These are phyloP conservation scores for Symmetrospora coprosmae DNA, from an alignment of 768 basidiomycete genomes.

Conservation along the genomic window DNA sequence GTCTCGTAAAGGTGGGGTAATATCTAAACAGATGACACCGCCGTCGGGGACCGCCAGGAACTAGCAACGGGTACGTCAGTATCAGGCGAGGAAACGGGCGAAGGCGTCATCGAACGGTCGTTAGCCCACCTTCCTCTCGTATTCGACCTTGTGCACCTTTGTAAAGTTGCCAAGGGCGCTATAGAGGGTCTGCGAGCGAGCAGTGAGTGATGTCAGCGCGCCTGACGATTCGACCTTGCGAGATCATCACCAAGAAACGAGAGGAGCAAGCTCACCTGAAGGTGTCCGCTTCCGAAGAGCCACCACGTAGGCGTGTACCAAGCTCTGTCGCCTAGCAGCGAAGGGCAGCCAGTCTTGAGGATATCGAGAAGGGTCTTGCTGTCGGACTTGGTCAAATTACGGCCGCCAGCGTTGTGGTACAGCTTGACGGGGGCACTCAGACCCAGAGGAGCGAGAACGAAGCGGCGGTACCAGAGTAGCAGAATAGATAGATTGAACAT, in stretches of 20 bases:
- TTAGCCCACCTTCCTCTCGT: slow-evolving; percentile 12
- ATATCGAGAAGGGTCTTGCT: slow-evolving; percentile 2
- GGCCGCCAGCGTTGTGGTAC: not conserved
- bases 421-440: slow-evolving; percentile 10
- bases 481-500: slow-evolving; percentile 2
- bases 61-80: slow-evolving; percentile 33
- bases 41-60: slow-evolving; percentile 40
- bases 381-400: slow-evolving; percentile 10
- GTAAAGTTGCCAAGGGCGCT: slow-evolving; percentile 14
- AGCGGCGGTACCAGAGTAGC: slow-evolving; percentile 12
- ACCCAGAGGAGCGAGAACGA: slow-evolving; percentile 9
- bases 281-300: slow-evolving; percentile 13
- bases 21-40: slow-evolving; percentile 39
- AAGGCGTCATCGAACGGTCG: not conserved
- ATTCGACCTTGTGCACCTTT: not conserved
- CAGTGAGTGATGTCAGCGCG: too few species aligned
- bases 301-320: slow-evolving; percentile 13
- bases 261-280: slow-evolving; percentile 11
- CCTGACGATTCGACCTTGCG: too few species aligned
- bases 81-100: slow-evolving; percentile 20
- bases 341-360: not conserved
- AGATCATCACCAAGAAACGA: too few species aligned
- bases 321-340: slow-evolving; percentile 4
- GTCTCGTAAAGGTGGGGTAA: slow-evolving; percentile 31
- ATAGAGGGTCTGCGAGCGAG: not conserved